These are phyloP conservation scores for Trichophyton simii DNA, from an alignment of 2,329 filamentous ascomycete species.

Conservation along the genomic window DNA sequence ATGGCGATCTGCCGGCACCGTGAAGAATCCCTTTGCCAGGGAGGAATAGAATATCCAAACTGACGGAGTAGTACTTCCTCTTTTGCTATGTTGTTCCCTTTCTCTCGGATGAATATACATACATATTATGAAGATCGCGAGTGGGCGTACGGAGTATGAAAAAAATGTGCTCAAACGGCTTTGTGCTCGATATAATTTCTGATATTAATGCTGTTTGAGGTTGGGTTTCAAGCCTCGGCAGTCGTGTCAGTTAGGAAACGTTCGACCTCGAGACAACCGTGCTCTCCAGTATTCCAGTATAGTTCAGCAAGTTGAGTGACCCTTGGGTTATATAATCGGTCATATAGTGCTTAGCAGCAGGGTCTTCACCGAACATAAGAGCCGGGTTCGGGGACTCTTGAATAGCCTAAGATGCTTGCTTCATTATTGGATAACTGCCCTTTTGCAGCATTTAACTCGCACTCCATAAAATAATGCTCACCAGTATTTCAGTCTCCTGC, in stretches of 20 bases:
- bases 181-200: neutral
- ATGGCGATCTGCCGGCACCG: constrained; percentile 1
- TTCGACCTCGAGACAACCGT: neutral
- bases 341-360: neutral
- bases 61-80: neutral
- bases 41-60: neutral
- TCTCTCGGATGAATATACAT: neutral
- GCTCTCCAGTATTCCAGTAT: neutral
- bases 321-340: neutral
- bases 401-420: neutral
- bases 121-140: neutral
- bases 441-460: no score
- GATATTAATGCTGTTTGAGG: neutral
- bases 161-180: neutral
- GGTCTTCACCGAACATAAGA: neutral
- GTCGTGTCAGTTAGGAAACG: neutral
- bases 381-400: neutral
- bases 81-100: neutral
- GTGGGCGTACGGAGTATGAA: neutral
- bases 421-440: neutral
- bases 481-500: neutral
- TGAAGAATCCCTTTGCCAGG: neutral
- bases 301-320: neutral
- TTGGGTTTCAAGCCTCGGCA: neutral
- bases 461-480: neutral